Evolutionary conservation across 2,329 filamentous ascomycete species (phyloP).

Genomic region (Aureobasidium leucospermi): DNA sequence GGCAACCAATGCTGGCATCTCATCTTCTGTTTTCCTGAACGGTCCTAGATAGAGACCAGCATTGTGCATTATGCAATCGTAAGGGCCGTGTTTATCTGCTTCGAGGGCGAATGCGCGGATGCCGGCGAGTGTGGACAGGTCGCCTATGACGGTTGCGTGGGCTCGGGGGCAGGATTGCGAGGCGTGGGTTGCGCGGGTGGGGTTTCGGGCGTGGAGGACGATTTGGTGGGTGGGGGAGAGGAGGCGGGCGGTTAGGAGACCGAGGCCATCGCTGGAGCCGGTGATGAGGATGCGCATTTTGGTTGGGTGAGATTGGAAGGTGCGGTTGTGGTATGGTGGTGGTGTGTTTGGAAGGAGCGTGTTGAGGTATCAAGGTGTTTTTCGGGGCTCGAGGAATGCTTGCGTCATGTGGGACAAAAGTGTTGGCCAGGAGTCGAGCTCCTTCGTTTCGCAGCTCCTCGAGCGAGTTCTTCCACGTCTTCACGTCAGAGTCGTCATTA

Average conservation of each 20-base stretch:
- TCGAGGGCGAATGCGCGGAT: conserved; percentile 46
- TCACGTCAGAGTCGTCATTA: too few relatives aligned
- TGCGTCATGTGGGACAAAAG: background rate
- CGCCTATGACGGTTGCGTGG: conserved; percentile 44
- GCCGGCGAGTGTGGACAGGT: conserved; percentile 45
- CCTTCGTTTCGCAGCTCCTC: too few relatives aligned
- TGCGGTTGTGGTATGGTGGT: background rate
- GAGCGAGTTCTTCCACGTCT: too few relatives aligned
- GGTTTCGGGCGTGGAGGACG: conserved; percentile 50
- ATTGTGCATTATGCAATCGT: conserved; percentile 53
- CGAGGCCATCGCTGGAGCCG: conserved; percentile 52
- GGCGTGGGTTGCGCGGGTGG: conserved; percentile 46
- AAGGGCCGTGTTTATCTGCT: conserved; percentile 43
- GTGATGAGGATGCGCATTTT: conserved; percentile 47
- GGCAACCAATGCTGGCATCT: conserved; percentile 44
- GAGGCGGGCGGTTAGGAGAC: conserved; percentile 43
- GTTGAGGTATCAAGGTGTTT: too few relatives aligned
- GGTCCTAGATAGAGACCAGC: conserved; percentile 44
- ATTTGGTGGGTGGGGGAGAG: conserved; percentile 46
- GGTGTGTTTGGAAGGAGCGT: background rate
- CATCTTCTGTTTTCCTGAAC: conserved; percentile 38
- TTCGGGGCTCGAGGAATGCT: too few relatives aligned
- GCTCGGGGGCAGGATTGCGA: conserved; percentile 42
- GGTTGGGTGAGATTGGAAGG: conserved; percentile 31
- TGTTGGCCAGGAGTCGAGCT: background rate